phyloP scores from a whole-genome alignment of 2,329 filamentous ascomycete species.

The Raffaelea ambrosiae region DNA sequence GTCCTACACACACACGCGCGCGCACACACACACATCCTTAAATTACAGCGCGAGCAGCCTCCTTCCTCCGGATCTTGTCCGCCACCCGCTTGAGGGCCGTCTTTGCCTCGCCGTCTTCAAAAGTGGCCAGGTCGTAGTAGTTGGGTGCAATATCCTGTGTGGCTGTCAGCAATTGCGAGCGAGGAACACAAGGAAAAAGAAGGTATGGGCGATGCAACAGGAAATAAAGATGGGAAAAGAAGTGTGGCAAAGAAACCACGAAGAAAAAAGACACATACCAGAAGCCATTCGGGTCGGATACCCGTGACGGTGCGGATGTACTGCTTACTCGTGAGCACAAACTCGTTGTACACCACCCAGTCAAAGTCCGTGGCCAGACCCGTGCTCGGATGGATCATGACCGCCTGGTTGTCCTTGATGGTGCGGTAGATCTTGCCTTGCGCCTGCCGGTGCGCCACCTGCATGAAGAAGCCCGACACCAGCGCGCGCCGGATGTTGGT shows the following conservation, averaged over 20 bases:
- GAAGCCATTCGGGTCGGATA: slow-evolving; percentile 86
- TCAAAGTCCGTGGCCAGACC: slow-evolving; percentile 83
- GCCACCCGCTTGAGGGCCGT: slow-evolving; percentile 49
- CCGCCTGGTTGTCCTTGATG: slow-evolving; percentile 92
- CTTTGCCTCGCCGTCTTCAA: slow-evolving; percentile 82
- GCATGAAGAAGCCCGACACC: slow-evolving; percentile 97
- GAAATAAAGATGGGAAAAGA: neutral
- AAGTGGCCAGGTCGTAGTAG: slow-evolving; percentile 81
- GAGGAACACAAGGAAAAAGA: slow-evolving; percentile 8
- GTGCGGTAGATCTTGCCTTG: slow-evolving; percentile 88
- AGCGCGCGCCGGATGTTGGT: slow-evolving; percentile 91
- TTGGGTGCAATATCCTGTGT: slow-evolving; percentile 78
- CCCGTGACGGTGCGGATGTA: slow-evolving; percentile 92
- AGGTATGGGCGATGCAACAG: slow-evolving; percentile 12
- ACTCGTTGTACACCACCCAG: slow-evolving; percentile 98
- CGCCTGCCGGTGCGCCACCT: slow-evolving; percentile 88
- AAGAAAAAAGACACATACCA: slow-evolving; percentile 50
- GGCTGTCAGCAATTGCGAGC: slow-evolving; percentile 3
- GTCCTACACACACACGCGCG: no score
- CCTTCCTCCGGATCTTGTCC: slow-evolving; percentile 53
- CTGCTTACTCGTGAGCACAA: slow-evolving; percentile 95
- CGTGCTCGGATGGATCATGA: slow-evolving; percentile 87
- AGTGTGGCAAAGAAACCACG: neutral
- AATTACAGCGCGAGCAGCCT: slow-evolving; percentile 45
- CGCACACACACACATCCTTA: no score